Base-by-base conservation (phyloP, 371 early-diverging fungal species). In the Mucor irregularis region DNA sequence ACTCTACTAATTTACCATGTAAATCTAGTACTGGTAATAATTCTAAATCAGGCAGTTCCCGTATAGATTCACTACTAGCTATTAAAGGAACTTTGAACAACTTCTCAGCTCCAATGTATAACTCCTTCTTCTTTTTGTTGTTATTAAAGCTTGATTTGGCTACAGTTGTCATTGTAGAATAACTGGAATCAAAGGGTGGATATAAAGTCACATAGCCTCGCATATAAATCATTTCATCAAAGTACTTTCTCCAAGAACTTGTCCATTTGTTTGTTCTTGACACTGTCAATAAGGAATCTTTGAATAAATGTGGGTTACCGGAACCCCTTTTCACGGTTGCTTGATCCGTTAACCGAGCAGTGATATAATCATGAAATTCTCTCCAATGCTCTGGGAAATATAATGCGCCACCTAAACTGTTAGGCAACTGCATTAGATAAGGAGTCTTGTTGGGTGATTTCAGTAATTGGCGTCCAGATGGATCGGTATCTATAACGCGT, bases 361-460 rank as follows among this genome's bases (percentile, higher is more conserved):
- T 76, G 13, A 84, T 72, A 57, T 83, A 84, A 49, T 83, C 82
- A 43, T 84, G 87, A 56, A 84, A 86, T 53, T 86, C 85, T 29
- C 81, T 69, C 87, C 87, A 86, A 33, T 83, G 76, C 38, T 86
- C 84, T 1, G 87, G 87, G 53, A 86, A 86, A 48, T 77, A 86
- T 4, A 85, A 67, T n/a, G n/a, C 10, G 2, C 83, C 80, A 10
- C 86, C 84, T 49, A 74, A 73, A 49, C 64, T 69, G 34, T 74
- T 72, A 3, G 80, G 81, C 2, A 78, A 57, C 56, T 86, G 87
- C 57, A 78, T 67, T 11, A 82, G 31, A 38, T 50, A 56, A 26
- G 53, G 42, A 25, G 5, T 7, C 22, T 46, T 19, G 2, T n/a
- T 28, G 1, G 56, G 55, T 30, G 19, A 13, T 29, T 30, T 28